Base-by-base conservation (phyloP, 768 basidiomycete species). In the Agrocybe praecox region DNA sequence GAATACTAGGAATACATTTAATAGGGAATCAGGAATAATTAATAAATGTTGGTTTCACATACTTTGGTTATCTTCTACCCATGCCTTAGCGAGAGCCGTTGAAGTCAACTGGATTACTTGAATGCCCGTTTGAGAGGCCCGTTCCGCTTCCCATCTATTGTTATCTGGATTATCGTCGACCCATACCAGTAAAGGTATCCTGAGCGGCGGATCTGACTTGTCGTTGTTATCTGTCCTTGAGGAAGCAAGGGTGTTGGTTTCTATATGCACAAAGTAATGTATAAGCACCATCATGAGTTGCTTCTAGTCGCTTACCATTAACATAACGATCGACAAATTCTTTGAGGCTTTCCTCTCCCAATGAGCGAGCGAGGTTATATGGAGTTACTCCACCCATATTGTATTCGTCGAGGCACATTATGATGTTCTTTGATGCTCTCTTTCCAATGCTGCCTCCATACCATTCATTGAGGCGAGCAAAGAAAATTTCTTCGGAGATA, bases 41-140 rank as follows among this genome's bases (percentile, higher is more conserved):
- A 43, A 18, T n/a, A 55, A 7, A 71, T 62, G 69, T 69, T 72
- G 2, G 59, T 65, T 71, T 8, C 67, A 1, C 50, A 33, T 1
- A 65, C 64, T 0, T 71, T 73, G 0, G 47, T 72, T 62, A 21
- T 49, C 64, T 9, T 67, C 62, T 1, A 72, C 62, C 71, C 70
- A 74, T 1, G 61, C 49, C n/a, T 58, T 58, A 8, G 57, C 57
- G 24, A 49, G 40, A 1, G 67, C 65, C 1, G 72, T 74, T 0
- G 72, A 74, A 6, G 62, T 49, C 4, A 72, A 45, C 15, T 67
- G 55, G 3, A 72, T 18, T 71, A 72, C 3, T 61, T 49, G 4
- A 69, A 72, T 64, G 11, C 64, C 65, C 9, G 55, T 43, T 6
- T 26, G 23, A 9, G 19, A 23, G 0, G 72, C 71, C 45, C 53